phyloP scores from a whole-genome alignment of 2,329 filamentous ascomycete genomes.

The Plectosphaerella cucumerina region DNA sequence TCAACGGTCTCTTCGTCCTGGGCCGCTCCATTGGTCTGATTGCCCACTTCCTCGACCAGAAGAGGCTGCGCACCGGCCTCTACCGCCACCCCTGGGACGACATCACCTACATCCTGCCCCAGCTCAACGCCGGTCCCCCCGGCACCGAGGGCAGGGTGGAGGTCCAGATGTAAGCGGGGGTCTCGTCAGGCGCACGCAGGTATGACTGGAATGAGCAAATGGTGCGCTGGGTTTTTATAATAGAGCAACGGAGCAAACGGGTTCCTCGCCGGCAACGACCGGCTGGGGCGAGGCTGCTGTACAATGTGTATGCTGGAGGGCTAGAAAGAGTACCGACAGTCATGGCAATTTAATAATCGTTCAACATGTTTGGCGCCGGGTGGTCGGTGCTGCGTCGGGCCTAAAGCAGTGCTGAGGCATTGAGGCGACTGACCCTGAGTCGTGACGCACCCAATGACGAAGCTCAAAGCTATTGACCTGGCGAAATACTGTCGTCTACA shows the following conservation, averaged over 20 bases:
- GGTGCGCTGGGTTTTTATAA: slow-evolving; percentile 3
- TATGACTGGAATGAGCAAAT: not conserved
- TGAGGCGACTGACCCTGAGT: too few species aligned
- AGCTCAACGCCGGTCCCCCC: slow-evolving; percentile 65
- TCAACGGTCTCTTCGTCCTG: slow-evolving; percentile 98
- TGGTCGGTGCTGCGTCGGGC: too few species aligned
- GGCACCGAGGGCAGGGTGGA: slow-evolving; percentile 85
- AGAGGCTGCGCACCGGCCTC: slow-evolving; percentile 95
- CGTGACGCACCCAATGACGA: too few species aligned
- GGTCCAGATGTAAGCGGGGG: slow-evolving; percentile 63
- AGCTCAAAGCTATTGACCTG: too few species aligned
- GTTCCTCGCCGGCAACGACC: slow-evolving; percentile 1
- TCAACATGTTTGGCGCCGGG: not conserved
- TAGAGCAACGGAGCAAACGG: slow-evolving; percentile 6
- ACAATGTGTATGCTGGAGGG: slow-evolving; percentile 26
- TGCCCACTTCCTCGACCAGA: slow-evolving; percentile 99
- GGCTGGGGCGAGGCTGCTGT: slow-evolving; percentile 13
- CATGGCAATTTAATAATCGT: slow-evolving; percentile 1
- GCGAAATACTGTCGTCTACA: too few species aligned
- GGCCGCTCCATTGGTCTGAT: slow-evolving; percentile 97
- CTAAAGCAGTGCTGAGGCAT: too few species aligned
- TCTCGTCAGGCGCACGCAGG: slow-evolving; percentile 11
- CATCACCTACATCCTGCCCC: slow-evolving; percentile 91
- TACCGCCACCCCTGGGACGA: slow-evolving; percentile 99
- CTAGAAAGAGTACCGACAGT: not conserved